Percentiles rank a stretch among this genome's conserved stretches.
phyloP scores from a whole-genome alignment of 2,329 filamentous ascomycete species.

The Colletotrichum sp. region DNA sequence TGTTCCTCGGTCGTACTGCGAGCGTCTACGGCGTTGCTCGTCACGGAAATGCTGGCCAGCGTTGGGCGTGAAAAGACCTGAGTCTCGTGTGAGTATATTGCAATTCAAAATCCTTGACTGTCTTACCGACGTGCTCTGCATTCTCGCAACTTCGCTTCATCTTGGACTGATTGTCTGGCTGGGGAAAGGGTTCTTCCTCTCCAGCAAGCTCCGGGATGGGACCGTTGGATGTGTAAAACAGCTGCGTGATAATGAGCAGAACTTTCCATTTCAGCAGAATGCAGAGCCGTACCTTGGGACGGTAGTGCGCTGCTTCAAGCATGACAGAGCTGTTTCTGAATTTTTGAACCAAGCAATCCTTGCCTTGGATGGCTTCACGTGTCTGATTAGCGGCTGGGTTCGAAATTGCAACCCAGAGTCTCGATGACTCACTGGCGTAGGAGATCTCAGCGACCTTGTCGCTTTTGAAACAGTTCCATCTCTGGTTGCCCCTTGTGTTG shows the following conservation, averaged over 20 bases:
- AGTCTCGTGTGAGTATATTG: not conserved
- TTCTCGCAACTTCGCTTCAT: conserved; percentile 88
- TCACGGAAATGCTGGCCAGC: conserved; percentile 75
- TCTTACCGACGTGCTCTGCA: conserved; percentile 77
- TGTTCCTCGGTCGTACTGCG: conserved; percentile 83
- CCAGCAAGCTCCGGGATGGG: conserved; percentile 62
- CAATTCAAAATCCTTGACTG: conserved; percentile 32
- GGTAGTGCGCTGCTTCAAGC: conserved; percentile 80
- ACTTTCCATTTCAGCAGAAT: not conserved
- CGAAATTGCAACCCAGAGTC: accelerated
- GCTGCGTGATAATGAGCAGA: conserved; percentile 33
- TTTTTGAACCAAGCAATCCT: conserved; percentile 89
- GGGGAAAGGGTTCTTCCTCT: conserved; percentile 76
- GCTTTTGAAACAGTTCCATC: conserved; percentile 82
- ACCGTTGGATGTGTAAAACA: conserved; percentile 57
- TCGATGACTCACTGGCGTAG: conserved; percentile 78
- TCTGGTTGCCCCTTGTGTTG: conserved; percentile 70
- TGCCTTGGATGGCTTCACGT: conserved; percentile 80
- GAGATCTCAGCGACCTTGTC: conserved; percentile 89
- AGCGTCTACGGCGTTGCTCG: conserved; percentile 77
- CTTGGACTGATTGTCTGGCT: conserved; percentile 84
- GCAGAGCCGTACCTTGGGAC: conserved; percentile 72
- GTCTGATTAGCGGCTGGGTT: conserved; percentile 27
- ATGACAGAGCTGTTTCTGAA: conserved; percentile 98
- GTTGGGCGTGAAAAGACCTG: conserved; percentile 81